Percentiles rank a stretch among this genome's conserved stretches.
These are phyloP conservation scores for Malus asiatica DNA, from an alignment of 306 rosid genomes.

Conservation along the genomic window DNA sequence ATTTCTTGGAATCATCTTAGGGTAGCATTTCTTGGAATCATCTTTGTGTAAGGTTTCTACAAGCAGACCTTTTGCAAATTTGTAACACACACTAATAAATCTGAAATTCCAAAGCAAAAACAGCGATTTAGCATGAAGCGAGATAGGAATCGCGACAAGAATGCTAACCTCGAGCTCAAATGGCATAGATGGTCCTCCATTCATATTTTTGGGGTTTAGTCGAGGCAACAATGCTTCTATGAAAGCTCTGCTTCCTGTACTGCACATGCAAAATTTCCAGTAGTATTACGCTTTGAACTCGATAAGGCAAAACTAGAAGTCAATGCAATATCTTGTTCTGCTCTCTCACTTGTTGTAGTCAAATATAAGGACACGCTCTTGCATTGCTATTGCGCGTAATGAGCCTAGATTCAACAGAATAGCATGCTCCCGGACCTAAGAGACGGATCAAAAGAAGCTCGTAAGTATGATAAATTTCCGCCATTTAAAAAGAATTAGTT, in stretches of 20 bases:
- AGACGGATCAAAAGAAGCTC: conserved; percentile 15
- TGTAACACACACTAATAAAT: too few relatives aligned
- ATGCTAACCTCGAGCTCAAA: conserved; percentile 83
- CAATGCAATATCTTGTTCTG: not conserved
- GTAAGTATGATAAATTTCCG: not conserved
- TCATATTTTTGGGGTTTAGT: conserved; percentile 64
- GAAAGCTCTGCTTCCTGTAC: conserved; percentile 94
- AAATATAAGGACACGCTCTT: conserved; percentile 75
- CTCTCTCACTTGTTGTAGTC: conserved; percentile 65
- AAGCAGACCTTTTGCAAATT: too few relatives aligned
- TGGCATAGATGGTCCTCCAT: conserved; percentile 90
- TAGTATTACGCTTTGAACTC: conserved; percentile 12
- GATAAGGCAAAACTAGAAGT: not conserved
- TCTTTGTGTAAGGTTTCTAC: not conserved
- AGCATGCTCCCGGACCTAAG: conserved; percentile 90
- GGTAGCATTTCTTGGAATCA: not conserved
- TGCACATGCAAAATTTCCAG: conserved; percentile 22
- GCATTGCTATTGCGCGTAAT: conserved; percentile 91
- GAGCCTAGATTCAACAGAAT: conserved; percentile 91
- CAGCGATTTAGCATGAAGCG: not conserved
- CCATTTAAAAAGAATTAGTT: not conserved
- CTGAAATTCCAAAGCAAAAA: not conserved
- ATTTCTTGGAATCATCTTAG: not conserved
- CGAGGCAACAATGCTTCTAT: conserved; percentile 75
- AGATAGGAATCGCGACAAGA: not conserved